Percentiles rank a stretch among this genome's conserved stretches.
phyloP scores from a whole-genome alignment of 371 early-diverging fungal genomes.

The Synchytrium microbalum region DNA sequence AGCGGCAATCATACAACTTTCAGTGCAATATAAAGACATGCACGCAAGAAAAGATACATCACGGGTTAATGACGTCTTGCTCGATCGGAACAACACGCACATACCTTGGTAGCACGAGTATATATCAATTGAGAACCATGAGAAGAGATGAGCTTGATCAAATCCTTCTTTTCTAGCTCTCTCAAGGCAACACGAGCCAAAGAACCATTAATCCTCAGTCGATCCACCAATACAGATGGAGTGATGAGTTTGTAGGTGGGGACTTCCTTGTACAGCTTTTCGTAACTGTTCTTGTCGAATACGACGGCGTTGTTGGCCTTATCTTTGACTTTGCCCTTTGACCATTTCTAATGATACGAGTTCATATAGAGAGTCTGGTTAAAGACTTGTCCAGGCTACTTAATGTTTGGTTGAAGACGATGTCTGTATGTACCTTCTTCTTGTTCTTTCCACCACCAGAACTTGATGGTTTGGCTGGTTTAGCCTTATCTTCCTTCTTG shows the following conservation, averaged over 20 bases:
- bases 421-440: constrained; percentile 56
- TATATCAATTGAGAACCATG: constrained; percentile 94
- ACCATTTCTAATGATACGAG: constrained; percentile 74
- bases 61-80: neutral
- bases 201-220: constrained; percentile 95
- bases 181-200: constrained; percentile 91
- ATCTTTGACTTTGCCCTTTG: constrained; percentile 93
- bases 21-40: constrained; percentile 4
- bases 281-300: constrained; percentile 84
- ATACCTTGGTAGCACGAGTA: constrained; percentile 78
- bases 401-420: neutral
- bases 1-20: too few relatives aligned
- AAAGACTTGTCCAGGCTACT: neutral
- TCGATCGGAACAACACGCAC: neutral
- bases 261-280: constrained; percentile 95
- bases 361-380: neutral
- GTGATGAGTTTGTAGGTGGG: constrained; percentile 98
- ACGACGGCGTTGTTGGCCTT: constrained; percentile 94
- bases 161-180: constrained; percentile 83
- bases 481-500: neutral
- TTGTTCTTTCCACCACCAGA: constrained; percentile 81
- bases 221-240: constrained; percentile 95
- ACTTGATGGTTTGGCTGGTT: neutral
- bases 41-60: neutral
- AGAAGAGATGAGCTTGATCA: constrained; percentile 80